Conservation (phyloP, 768 basidiomycete species). For the Tremella mesenterica region DNA sequence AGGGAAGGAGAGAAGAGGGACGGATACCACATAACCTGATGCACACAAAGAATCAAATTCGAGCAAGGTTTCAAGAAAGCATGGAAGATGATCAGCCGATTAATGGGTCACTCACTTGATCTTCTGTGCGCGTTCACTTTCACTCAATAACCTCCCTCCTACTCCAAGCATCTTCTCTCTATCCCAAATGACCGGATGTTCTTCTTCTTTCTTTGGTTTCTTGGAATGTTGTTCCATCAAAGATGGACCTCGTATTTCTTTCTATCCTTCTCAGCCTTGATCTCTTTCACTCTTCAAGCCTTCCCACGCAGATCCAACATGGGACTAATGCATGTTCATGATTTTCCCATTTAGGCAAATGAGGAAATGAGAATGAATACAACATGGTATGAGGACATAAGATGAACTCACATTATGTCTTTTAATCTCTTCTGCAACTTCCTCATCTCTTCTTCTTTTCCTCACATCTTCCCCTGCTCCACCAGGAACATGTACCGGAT, state of each 20-base stretch:
- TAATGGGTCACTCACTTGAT: constrained; percentile 47
- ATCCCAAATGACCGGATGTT: constrained; percentile 74
- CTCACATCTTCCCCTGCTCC: constrained; percentile 13
- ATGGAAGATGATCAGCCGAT: neutral
- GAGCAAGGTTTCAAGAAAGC: neutral
- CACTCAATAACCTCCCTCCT: constrained; percentile 82
- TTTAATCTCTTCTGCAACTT: constrained; percentile 63
- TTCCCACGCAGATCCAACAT: neutral
- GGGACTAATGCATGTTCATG: too few relatives aligned
- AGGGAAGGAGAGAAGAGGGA: neutral
- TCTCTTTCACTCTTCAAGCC: too few relatives aligned
- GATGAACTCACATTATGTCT: constrained; percentile 51
- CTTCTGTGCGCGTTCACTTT: constrained; percentile 64
- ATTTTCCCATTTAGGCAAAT: neutral
- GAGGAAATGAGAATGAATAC: neutral
- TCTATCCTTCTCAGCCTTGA: neutral
- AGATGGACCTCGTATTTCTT: constrained; percentile 25
- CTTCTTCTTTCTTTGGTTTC: constrained; percentile 47
- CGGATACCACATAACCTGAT: neutral
- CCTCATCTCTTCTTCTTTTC: constrained; percentile 61
- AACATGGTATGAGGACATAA: neutral
- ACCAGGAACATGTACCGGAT: neutral
- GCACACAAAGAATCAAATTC: neutral
- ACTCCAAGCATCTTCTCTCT: constrained; percentile 81
- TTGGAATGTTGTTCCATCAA: constrained; percentile 42